Conservation (phyloP, 352 stramenopile species). For the Globisporangium abappressorium region DNA sequence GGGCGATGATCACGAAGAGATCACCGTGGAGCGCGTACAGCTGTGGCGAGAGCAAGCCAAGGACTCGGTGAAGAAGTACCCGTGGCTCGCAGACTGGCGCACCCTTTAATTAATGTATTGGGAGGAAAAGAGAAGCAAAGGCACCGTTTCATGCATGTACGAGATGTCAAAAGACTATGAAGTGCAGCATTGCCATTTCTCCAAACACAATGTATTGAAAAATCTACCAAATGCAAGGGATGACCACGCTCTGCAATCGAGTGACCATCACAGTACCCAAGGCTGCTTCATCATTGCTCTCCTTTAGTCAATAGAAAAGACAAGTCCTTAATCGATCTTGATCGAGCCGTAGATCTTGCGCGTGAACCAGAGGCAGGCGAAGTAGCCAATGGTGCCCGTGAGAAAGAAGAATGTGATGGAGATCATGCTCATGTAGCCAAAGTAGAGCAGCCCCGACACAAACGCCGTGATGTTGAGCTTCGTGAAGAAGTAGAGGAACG, state of each 20-base stretch:
- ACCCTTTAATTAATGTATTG: conserved; percentile 42
- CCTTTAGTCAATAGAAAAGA: too few relatives aligned
- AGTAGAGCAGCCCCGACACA: conserved; percentile 96
- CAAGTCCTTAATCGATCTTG: conserved; percentile 81
- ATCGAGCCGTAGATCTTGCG: conserved; percentile 98
- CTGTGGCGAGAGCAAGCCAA: conserved; percentile 52
- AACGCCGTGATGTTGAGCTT: conserved; percentile 97
- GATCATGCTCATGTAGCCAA: conserved; percentile 99
- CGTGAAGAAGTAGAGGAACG: conserved; percentile 97
- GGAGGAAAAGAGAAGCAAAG: background rate
- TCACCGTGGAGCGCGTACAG: conserved; percentile 35
- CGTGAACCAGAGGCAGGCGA: conserved; percentile 98
- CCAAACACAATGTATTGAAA: conserved; percentile 10
- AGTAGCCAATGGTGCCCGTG: conserved; percentile 95
- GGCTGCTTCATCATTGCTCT: background rate
- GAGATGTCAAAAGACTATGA: background rate
- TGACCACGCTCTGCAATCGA: background rate
- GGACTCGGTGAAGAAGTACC: conserved; percentile 32
- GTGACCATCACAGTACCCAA: background rate
- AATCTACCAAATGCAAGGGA: conserved; percentile 2
- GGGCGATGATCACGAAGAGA: conserved; percentile 5
- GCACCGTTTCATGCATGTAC: background rate
- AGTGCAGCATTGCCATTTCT: background rate
- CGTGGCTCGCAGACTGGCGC: conserved; percentile 80
- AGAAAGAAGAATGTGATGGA: conserved; percentile 97